A percentile compares a stretch with the other conserved stretches of the same genome.
Conservation (phyloP, 257 asterid genomes). For the Solanum acaule region DNA sequence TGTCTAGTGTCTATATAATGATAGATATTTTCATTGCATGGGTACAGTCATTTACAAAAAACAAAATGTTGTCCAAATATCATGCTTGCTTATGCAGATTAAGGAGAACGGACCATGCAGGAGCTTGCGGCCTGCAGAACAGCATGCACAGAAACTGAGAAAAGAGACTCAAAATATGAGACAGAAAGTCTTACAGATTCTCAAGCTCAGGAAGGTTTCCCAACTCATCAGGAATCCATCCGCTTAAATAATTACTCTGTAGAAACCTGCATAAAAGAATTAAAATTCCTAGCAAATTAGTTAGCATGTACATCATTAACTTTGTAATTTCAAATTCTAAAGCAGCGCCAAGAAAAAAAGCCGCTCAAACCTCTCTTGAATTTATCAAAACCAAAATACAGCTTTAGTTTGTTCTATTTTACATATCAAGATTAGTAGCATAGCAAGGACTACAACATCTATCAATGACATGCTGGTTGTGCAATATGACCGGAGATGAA, state of each 20-base stretch:
- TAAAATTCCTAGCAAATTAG: not conserved
- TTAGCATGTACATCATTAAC: not conserved
- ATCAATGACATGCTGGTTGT: not conserved
- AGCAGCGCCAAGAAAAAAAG: not conserved
- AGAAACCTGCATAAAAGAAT: conserved; percentile 50
- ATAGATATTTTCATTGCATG: not conserved
- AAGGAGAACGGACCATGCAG: not conserved
- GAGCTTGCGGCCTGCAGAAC: not conserved
- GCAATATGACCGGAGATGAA: not conserved
- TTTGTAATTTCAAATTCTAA: not conserved
- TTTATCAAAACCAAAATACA: not conserved
- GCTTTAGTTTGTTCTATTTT: not conserved
- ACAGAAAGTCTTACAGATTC: conserved; percentile 45
- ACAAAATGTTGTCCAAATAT: not conserved
- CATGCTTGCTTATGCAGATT: not conserved
- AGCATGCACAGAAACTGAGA: not conserved
- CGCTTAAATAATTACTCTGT: conserved; percentile 95
- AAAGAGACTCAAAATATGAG: not conserved
- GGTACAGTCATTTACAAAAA: not conserved
- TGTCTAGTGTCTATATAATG: not conserved
- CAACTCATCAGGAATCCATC: conserved; percentile 68
- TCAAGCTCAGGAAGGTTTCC: conserved; percentile 78
- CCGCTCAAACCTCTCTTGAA: not conserved
- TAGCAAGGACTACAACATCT: not conserved
- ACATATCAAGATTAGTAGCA: not conserved